A percentile compares a stretch with the other conserved stretches of the same genome.
phyloP scores from a whole-genome alignment of 805 yeast species.

The Suhomyces faveliae region DNA sequence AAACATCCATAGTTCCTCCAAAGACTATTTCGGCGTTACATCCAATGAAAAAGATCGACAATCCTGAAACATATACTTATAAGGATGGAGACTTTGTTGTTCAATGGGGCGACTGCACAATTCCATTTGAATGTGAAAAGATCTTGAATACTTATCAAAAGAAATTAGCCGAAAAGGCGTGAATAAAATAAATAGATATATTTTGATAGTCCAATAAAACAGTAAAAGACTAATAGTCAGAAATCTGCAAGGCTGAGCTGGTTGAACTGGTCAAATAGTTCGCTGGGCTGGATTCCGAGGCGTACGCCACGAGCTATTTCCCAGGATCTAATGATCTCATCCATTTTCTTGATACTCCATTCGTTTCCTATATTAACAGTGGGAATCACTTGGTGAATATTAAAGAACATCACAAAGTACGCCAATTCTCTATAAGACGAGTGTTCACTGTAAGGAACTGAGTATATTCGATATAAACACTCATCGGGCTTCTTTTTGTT shows the following conservation, averaged over 20 bases:
- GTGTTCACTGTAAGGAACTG: slow-evolving; percentile 91
- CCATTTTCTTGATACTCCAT: slow-evolving; percentile 27
- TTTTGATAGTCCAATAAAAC: too few relatives aligned
- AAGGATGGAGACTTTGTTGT: slow-evolving; percentile 67
- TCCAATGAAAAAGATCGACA: slow-evolving; percentile 9
- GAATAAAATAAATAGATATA: neutral
- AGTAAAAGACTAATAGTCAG: too few relatives aligned
- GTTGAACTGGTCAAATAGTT: neutral
- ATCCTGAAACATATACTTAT: slow-evolving; percentile 36
- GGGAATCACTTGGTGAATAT: slow-evolving; percentile 60
- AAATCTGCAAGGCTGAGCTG: neutral
- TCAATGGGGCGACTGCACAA: slow-evolving; percentile 56
- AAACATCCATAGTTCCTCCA: slow-evolving; percentile 67
- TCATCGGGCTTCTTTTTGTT: slow-evolving; percentile 20
- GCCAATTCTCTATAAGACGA: slow-evolving; percentile 82
- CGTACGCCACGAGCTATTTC: slow-evolving; percentile 16
- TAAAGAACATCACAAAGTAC: slow-evolving; percentile 55
- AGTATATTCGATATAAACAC: slow-evolving; percentile 45
- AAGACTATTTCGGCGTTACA: slow-evolving; percentile 36
- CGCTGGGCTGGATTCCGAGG: neutral
- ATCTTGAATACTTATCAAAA: slow-evolving; percentile 28
- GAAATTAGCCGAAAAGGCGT: neutral
- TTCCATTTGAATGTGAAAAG: slow-evolving; percentile 50
- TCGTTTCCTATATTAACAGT: slow-evolving; percentile 60
- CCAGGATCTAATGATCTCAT: slow-evolving; percentile 33